Base-by-base conservation (phyloP, 1,139 yeast species). In the Debaryomyces subglobosus region DNA sequence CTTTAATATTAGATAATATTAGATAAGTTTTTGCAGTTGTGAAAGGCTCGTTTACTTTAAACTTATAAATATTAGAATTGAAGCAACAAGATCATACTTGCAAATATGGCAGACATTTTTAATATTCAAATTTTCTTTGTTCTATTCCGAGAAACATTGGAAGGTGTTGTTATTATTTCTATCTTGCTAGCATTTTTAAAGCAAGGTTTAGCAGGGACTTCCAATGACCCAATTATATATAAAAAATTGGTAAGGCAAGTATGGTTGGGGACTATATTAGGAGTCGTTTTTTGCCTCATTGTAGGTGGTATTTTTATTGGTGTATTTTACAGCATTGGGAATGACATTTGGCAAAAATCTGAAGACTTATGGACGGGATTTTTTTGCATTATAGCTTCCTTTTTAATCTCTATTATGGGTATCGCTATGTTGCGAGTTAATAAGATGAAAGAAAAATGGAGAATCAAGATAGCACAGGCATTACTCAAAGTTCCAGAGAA, bases 291-390 rank as follows among this genome's bases (percentile, higher is more conserved):
- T 34, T 91, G 97, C 77, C 69, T 91, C 52, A 65, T 84, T 49
- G 74, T 92, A 53, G 98, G 98, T 56, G 84, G 88, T 64, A 86
- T 86, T 12, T 90, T 92, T 68, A 89, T 92, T 61, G 91, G 90
- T 57, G 83, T 88, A n/a, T 92, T 89, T 67, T 91, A 92, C 63
- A 69, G 85, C 34, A 75, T 90, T 39, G 90, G 89, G 47, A 81
- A 82, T 30, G 95, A 92, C 74, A 72, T 91, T 53, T 92, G 97
- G 97, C 71, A 89, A 15, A 65, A 74, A 39, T 84, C 96, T 44
- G 98, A 92, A 67, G 97, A 92, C 64, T 78, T 91, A 51, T 92
- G 96, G 89, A 97, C 92, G 72, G 97, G 97, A 63, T 78, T 86
- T 30, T 84, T 92, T 62, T 86, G 91, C 64, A 72, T 91, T 30